Evolutionary conservation across 148 eudicot species (phyloP).

Genomic region (Tetragonia tetragonoides): DNA sequence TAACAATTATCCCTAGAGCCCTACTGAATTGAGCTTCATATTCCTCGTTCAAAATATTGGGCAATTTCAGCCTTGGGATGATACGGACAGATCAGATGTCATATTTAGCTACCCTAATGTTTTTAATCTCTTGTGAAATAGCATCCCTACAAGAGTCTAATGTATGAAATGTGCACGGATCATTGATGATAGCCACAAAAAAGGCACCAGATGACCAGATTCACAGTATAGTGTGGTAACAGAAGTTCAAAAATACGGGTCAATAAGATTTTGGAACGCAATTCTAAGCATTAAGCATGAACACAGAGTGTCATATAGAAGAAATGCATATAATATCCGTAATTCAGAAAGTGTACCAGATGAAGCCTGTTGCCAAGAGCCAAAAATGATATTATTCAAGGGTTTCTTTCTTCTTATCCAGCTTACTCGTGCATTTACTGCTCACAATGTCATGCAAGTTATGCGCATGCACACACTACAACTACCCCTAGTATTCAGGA

Average conservation of each 20-base stretch:
- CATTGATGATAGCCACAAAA: neutral
- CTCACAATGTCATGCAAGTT: neutral
- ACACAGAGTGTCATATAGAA: neutral
- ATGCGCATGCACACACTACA: neutral
- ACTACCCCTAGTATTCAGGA: neutral
- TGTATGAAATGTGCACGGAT: neutral
- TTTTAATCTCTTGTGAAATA: neutral
- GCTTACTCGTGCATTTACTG: neutral
- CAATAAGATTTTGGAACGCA: neutral
- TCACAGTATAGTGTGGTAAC: neutral
- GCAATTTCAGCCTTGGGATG: neutral
- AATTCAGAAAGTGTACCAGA: neutral
- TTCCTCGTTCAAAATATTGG: neutral
- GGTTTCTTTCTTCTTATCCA: neutral
- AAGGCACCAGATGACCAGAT: neutral
- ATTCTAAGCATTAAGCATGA: neutral
- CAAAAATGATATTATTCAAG: neutral
- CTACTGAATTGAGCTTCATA: neutral
- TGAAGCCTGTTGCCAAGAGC: neutral
- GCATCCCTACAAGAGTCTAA: neutral
- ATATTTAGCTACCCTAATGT: neutral
- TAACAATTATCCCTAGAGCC: neutral
- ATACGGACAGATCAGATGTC: neutral
- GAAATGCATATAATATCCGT: neutral
- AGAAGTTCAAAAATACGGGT: neutral